Conservation (phyloP, 495 filamentous ascomycete genomes). For the Pseudevernia furfuracea region DNA sequence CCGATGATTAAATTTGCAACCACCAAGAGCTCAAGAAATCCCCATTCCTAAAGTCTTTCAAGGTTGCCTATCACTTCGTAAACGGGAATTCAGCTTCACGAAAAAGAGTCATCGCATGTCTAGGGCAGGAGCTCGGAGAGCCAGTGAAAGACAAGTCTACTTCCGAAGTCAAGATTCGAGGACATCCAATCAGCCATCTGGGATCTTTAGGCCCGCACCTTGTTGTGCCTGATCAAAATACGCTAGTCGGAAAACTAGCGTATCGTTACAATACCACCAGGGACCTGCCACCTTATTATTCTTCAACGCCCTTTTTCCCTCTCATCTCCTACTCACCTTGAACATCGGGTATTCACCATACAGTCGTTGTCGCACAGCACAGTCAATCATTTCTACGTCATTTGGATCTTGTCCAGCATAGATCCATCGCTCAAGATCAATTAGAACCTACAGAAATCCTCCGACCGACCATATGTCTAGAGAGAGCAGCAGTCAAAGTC, state of each 20-base stretch:
- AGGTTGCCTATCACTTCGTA: not conserved
- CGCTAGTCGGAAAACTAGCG: conserved; percentile 6
- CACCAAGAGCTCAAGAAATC: too few species aligned
- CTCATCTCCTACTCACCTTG: not conserved
- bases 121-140: not conserved
- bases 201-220: conserved; percentile 5
- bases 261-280: not conserved
- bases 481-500: conserved; percentile 23
- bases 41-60: not conserved
- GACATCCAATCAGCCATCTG: not conserved
- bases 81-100: not conserved
- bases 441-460: conserved; percentile 8
- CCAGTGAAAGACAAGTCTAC: not conserved
- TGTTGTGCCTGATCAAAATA: conserved; percentile 6
- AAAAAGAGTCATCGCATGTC: not conserved
- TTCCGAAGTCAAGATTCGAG: not conserved
- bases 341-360: not conserved
- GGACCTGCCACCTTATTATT: conserved; percentile 6
- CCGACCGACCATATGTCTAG: conserved; percentile 28
- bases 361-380: conserved; percentile 5
- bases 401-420: conserved; percentile 15
- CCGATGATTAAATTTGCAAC: conserved; percentile 5
- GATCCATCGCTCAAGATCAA: not conserved
- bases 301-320: not conserved
- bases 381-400: conserved; percentile 5